Evolutionary conservation across 2,329 filamentous ascomycete genomes (phyloP).

Genomic region (Onygenales sp.): DNA sequence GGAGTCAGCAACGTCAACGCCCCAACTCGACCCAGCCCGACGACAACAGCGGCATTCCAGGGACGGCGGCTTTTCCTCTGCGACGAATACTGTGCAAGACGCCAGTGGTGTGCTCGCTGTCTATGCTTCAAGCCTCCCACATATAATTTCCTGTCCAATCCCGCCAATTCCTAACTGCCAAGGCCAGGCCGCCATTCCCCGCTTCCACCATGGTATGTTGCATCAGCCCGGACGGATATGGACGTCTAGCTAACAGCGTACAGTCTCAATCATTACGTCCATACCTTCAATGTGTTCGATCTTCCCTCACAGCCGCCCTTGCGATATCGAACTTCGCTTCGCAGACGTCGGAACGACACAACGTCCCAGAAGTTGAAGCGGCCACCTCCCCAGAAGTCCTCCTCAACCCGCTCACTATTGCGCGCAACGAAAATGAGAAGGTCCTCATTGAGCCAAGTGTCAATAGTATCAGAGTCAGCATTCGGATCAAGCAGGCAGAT

Average conservation of each 20-base stretch:
- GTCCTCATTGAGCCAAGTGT: constrained; percentile 94
- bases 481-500: constrained; percentile 98
- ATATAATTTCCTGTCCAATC: background rate
- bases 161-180: background rate
- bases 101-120: background rate
- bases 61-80: background rate
- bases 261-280: constrained; percentile 94
- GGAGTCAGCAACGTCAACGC: constrained; percentile 6
- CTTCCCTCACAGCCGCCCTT: constrained; percentile 85
- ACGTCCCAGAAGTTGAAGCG: constrained; percentile 95
- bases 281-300: constrained; percentile 92
- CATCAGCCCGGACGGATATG: background rate
- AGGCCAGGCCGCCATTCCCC: background rate
- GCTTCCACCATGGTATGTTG: constrained; percentile 11
- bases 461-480: constrained; percentile 94
- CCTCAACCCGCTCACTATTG: constrained; percentile 79
- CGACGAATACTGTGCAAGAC: background rate
- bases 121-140: background rate
- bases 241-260: constrained; percentile 5
- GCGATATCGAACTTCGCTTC: constrained; percentile 96
- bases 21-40: constrained; percentile 6
- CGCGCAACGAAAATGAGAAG: constrained; percentile 93
- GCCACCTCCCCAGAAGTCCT: constrained; percentile 87
- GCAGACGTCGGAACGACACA: constrained; percentile 91
- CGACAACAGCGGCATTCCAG: background rate